Evolutionary conservation across 2,329 filamentous ascomycete genomes (phyloP), one percentile per base, ranked within the genome.

Genomic region (Rhynchosporium agropyri): DNA sequence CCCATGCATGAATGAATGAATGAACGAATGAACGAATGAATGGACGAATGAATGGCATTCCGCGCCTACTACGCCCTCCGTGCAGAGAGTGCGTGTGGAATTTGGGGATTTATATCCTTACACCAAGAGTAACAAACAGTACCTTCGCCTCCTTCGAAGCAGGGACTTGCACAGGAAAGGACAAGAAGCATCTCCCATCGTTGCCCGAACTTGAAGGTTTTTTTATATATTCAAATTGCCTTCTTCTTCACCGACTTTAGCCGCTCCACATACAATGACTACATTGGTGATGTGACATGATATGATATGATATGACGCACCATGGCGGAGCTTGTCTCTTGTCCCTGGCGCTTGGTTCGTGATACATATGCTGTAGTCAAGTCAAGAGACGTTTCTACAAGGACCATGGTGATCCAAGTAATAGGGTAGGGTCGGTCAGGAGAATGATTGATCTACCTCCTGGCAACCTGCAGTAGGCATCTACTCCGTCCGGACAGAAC

Each of bases 401-500:
- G 53, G 28, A 43, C 26, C 20, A 20, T 20, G 20, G 20, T 20
- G 20, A 20, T 20, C 20, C 20, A 20, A 20, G 20, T 20, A 20
- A 20, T 20, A 36, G 33, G 33, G 33, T 5, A 10, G 33, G 33
- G 5, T 10, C 33, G 6, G 33, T 36, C 5, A 36, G 5, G 9
- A 10, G 5, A 36, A 36, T 36, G 33, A 36, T 36, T 56, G 53
- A 56, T 45, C 43, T 33, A 13, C 38, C 54, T 57, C 54, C 54
- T 57, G 54, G 54, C 43, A 40, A 57, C 54, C 54, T 57, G 54
- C 54, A 57, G 53, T 38, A 40, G 53, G 43, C 29, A 56, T 26
- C 13, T 26, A 56, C 38, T 36, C 53, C 20, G 20, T 20, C 20
- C 20, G 20, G 20, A 20, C 20, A 20, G 20, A 20, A 20, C 20